phyloP scores from a whole-genome alignment of 192 early-diverging fungal species.

The Coemansia sp. region DNA sequence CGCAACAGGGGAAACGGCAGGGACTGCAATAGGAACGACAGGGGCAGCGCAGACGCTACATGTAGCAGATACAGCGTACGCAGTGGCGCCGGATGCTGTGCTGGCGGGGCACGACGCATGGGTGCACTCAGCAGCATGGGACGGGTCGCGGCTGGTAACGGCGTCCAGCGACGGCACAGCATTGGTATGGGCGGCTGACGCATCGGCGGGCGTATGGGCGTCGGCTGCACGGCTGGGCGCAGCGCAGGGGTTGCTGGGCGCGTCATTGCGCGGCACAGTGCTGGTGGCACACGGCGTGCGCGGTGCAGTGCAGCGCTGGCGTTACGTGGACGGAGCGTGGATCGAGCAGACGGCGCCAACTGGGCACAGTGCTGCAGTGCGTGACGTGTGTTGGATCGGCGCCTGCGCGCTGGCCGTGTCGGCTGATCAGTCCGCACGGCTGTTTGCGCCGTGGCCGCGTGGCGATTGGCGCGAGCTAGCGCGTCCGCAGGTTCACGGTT shows the following conservation, averaged over 20 bases:
- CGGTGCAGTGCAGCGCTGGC: constrained; percentile 87
- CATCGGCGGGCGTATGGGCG: constrained; percentile 78
- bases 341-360: constrained; percentile 65
- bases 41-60: constrained; percentile 24
- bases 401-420: constrained; percentile 72
- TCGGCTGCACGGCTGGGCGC: constrained; percentile 84
- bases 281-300: constrained; percentile 78
- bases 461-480: constrained; percentile 87
- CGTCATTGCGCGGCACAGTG: constrained; percentile 62
- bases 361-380: constrained; percentile 81
- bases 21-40: constrained; percentile 1
- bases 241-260: constrained; percentile 81
- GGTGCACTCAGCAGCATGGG: constrained; percentile 85
- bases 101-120: constrained; percentile 96
- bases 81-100: constrained; percentile 83
- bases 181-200: constrained; percentile 86
- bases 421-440: constrained; percentile 84
- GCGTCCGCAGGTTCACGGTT: constrained; percentile 95
- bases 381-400: constrained; percentile 79
- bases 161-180: constrained; percentile 91
- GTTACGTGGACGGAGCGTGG: constrained; percentile 56
- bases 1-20: constrained; percentile 21
- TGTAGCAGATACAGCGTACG: constrained; percentile 21
- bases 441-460: constrained; percentile 71
- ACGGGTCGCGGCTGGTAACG: constrained; percentile 65